Base-by-base conservation (phyloP, 2,329 filamentous ascomycete species). In the Huntiella savannae region DNA sequence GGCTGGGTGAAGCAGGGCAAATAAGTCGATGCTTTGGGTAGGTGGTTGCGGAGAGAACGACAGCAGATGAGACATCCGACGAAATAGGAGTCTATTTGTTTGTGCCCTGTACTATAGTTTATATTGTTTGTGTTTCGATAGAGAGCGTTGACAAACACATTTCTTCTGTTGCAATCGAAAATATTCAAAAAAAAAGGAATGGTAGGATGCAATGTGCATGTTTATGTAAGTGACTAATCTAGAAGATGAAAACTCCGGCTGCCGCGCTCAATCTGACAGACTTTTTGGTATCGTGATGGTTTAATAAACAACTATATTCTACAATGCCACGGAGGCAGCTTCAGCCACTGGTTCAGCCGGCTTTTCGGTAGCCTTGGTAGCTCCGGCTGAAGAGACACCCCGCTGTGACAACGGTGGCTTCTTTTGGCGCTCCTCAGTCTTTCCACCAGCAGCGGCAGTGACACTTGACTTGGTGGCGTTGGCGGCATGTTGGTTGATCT, bases 1-100 rank as follows among this genome's bases (percentile, higher is more conserved):
- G 77, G 76, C 51, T 91, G 87, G 85, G 83, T 96, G 46, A 84
- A 76, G 68, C 87, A 92, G 71, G 87, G 85, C 48, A 82, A 81
- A 71, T 87, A 73, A 66, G 56, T 40, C 16, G 36, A 35, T 35
- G 13, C 5, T 35, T 38, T 17, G 19, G 34, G 48, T 43, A 33
- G 42, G 39, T 6, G 33, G 33, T 33, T 47, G 33, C 11, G 37
- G 22, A 33, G 37, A 17, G 45, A 15, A 47, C 8, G 35, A 37
- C 39, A 16, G 45, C 39, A 42, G 22, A 32, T 15, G 34, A 40
- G 32, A 36, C 17, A 34, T 37, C 28, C 32, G 41, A 28, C 22
- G 5, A 42, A 46, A 41, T 16, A 36, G 32, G 15, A 13, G 17
- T 28, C 37, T 13, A n/a, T 40, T 17, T 38, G 17, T 37, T 32